Base-by-base conservation (phyloP, 2,329 filamentous ascomycete genomes). In the Epichloe elymi region DNA sequence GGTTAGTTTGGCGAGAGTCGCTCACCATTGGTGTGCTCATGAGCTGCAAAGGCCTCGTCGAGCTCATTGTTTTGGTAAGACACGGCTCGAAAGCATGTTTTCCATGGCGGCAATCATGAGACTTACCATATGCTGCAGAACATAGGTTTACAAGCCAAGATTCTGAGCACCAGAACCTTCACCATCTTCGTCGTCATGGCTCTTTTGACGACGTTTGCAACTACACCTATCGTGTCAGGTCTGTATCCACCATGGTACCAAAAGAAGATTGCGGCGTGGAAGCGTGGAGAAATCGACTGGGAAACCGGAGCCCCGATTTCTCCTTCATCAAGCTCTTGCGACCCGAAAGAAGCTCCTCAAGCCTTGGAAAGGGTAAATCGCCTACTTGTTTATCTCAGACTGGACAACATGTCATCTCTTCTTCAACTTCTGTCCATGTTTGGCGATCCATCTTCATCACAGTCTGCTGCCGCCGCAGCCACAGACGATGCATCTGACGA, bases 121-220 rank as follows among this genome's bases (percentile, higher is more conserved):
- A 40, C 4, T 49, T 1, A 23, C 23, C 23, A 5, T 33, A 5
- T 47, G 3, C 12, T n/a, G 6, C 20, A 79, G 76, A 81, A 80
- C 58, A 79, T 97, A 58, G 88, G 89, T 43, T 74, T 90, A 2
- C 83, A 91, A 70, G 88, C 89, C 19, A 81, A 80, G 37, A 94
- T 95, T 54, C 73, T 95, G 17, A 90, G 85, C 53, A 76, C 75
- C 0, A 74, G 86, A 15, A 94, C 88, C 0, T 95, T 95, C 60
- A 95, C 89, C 49, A 94, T 95, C 50, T 95, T 95, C 58, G 88
- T 95, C 20, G 86, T 95, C 61, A 95, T 95, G 89, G 89, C 89
- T 8, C 72, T 95, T 2, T 73, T 94, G 35, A 94, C 88, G 0
- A 95, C 89, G 0, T 88, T 95, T 52, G 69, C 81, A 0, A 95